Conservation (phyloP, 305 asterid genomes). For the Striga hermonthica region DNA sequence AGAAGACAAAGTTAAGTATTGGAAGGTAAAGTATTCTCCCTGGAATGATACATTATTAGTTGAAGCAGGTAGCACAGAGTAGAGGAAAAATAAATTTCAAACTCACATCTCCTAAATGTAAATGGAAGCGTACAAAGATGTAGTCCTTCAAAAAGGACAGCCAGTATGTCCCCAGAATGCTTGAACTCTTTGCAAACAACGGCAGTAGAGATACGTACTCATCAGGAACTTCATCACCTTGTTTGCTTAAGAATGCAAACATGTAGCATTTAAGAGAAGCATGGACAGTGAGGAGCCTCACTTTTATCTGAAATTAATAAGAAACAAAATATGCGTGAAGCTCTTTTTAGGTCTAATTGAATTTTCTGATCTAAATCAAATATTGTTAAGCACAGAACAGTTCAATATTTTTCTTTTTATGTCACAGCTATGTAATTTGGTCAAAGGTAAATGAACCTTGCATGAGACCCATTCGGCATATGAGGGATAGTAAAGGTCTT, state of each 20-base stretch:
- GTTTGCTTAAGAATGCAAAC: conserved; percentile 69
- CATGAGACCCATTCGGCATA: conserved; percentile 99
- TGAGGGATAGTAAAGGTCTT: conserved; percentile 88
- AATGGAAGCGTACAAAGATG: conserved; percentile 56
- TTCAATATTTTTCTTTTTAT: conserved; percentile 1
- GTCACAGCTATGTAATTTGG: conserved; percentile 25
- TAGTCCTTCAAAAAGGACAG: conserved; percentile 86
- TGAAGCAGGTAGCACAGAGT: conserved; percentile 27
- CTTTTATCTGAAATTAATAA: conserved; percentile 67
- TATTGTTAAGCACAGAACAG: conserved; percentile 25
- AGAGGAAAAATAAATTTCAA: conserved; percentile 29
- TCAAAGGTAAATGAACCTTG: conserved; percentile 59
- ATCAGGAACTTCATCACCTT: conserved; percentile 64
- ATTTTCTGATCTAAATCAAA: conserved; percentile 30
- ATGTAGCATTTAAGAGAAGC: conserved; percentile 93
- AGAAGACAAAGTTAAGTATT: conserved; percentile 28
- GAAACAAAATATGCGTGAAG: conserved; percentile 30
- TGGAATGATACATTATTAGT: conserved; percentile 18
- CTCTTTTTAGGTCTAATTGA: conserved; percentile 21
- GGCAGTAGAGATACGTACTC: conserved; percentile 81
- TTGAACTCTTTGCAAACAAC: conserved; percentile 78
- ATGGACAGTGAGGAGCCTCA: conserved; percentile 92
- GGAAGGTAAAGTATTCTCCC: conserved; percentile 21
- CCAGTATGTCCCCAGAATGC: conserved; percentile 79
- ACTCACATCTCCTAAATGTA: conserved; percentile 75